These are phyloP conservation scores for Lactifluus rugatus DNA, from an alignment of 768 basidiomycete genomes.

Conservation along the genomic window DNA sequence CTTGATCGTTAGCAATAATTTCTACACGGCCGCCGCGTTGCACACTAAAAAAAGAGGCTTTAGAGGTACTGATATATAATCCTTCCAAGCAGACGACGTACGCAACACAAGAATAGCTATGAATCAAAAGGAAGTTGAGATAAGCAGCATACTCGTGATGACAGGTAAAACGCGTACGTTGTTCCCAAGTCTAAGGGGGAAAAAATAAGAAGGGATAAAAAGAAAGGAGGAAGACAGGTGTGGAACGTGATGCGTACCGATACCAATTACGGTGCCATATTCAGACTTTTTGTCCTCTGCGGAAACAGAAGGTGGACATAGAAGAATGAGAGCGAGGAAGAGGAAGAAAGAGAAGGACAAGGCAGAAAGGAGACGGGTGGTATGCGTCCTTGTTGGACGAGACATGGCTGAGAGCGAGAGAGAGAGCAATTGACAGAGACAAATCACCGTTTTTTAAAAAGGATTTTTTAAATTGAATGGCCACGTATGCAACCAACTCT, in stretches of 20 bases:
- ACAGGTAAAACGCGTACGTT: constrained; percentile 40
- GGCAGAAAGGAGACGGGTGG: constrained; percentile 20
- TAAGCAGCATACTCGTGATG: constrained; percentile 18
- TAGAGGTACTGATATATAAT: constrained; percentile 30
- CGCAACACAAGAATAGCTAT: constrained; percentile 96
- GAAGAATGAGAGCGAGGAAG: constrained; percentile 60
- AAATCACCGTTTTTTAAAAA: no score
- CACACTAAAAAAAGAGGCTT: constrained; percentile 21
- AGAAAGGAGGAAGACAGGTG: neutral
- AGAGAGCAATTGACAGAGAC: no score
- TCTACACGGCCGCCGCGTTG: constrained; percentile 43
- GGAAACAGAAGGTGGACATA: constrained; percentile 51
- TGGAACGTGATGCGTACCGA: constrained; percentile 51
- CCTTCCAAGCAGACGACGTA: constrained; percentile 30
- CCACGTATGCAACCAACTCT: constrained; percentile 2
- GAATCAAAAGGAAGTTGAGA: constrained; percentile 18
- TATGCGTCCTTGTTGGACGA: constrained; percentile 20
- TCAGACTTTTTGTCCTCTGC: constrained; percentile 63
- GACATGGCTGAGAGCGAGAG: constrained; percentile 11
- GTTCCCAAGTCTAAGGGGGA: constrained; percentile 71
- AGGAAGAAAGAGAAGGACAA: constrained; percentile 28
- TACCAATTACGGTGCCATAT: constrained; percentile 91
- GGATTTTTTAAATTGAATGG: neutral
- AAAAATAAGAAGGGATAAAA: neutral
- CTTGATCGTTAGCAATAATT: constrained; percentile 48